Percentiles rank a stretch among this genome's conserved stretches.
These are phyloP conservation scores for Aspergillus sp. DNA, from an alignment of 2,329 filamentous ascomycete genomes.

Conservation along the genomic window DNA sequence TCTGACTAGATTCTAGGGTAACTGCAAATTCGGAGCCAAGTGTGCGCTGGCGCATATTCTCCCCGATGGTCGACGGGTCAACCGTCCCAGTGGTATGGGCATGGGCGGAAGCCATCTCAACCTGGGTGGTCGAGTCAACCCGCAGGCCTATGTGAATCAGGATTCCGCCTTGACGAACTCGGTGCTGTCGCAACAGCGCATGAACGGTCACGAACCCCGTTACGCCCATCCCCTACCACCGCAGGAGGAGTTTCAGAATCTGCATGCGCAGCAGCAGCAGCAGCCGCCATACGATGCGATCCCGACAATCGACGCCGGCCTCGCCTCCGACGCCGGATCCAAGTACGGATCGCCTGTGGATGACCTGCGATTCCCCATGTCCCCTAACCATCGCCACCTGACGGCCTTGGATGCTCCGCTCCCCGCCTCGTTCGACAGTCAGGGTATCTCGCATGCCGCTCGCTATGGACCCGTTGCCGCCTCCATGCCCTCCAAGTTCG, in stretches of 20 bases:
- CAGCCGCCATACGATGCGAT: slow-evolving; percentile 47
- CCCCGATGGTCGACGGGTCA: slow-evolving; percentile 88
- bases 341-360: slow-evolving; percentile 83
- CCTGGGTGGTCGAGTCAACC: slow-evolving; percentile 65
- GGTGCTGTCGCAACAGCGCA: slow-evolving; percentile 62
- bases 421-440: slow-evolving; percentile 93
- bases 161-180: slow-evolving; percentile 73
- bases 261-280: slow-evolving; percentile 26
- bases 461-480: slow-evolving; percentile 87
- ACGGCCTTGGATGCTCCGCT: slow-evolving; percentile 91
- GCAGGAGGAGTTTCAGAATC: slow-evolving; percentile 44
- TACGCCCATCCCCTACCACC: slow-evolving; percentile 39
- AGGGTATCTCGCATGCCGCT: slow-evolving; percentile 88
- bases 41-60: slow-evolving; percentile 96
- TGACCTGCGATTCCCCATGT: slow-evolving; percentile 73
- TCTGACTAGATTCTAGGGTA: slow-evolving; percentile 61
- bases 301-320: slow-evolving; percentile 57
- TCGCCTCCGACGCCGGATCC: slow-evolving; percentile 57
- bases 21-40: slow-evolving; percentile 98
- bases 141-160: slow-evolving; percentile 60
- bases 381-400: slow-evolving; percentile 69
- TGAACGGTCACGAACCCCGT: slow-evolving; percentile 48
- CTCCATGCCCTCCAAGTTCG: slow-evolving; percentile 89
- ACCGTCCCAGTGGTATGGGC: slow-evolving; percentile 58
- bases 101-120: slow-evolving; percentile 60